phyloP scores from a whole-genome alignment of 2,329 filamentous ascomycete species.

The Graphilbum sp. region DNA sequence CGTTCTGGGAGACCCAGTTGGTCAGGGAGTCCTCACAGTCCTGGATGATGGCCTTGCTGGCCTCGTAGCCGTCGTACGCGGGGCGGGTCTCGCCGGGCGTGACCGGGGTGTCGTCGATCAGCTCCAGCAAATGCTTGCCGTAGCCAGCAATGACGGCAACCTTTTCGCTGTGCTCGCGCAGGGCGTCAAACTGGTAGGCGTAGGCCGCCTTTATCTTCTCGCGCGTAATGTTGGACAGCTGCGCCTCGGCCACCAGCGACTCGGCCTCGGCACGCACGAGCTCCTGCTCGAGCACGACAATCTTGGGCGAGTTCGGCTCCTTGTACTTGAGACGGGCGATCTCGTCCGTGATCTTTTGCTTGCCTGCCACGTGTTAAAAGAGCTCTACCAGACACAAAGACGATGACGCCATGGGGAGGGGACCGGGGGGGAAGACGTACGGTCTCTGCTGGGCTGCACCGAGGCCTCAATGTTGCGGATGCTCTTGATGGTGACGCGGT shows the following conservation, averaged over 20 bases:
- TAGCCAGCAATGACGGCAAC: conserved; percentile 94
- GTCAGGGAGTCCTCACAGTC: conserved; percentile 95
- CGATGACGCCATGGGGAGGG: too few relatives aligned
- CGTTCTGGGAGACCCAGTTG: conserved; percentile 89
- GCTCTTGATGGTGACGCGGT: conserved; percentile 97
- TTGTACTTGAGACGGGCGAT: conserved; percentile 99
- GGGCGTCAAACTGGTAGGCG: conserved; percentile 93
- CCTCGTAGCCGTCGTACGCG: conserved; percentile 95
- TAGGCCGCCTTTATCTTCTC: conserved; percentile 99
- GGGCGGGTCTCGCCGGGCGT: conserved; percentile 92
- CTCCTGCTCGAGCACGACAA: conserved; percentile 95
- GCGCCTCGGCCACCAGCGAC: conserved; percentile 94
- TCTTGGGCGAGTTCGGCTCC: conserved; percentile 94
- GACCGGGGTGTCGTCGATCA: conserved; percentile 91
- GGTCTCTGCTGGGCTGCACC: conserved; percentile 92
- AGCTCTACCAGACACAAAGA: too few relatives aligned
- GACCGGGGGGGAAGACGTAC: too few relatives aligned
- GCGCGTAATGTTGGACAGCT: conserved; percentile 97
- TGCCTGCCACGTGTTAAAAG: conserved; percentile 38
- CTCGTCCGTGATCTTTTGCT: conserved; percentile 98
- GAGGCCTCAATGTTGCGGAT: conserved; percentile 98
- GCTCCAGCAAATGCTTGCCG: conserved; percentile 93
- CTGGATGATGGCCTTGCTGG: conserved; percentile 97
- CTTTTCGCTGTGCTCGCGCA: conserved; percentile 96
- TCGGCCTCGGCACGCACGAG: conserved; percentile 96